phyloP scores from a whole-genome alignment of 306 rosid genomes.

The Gastrolobium bilobum region DNA sequence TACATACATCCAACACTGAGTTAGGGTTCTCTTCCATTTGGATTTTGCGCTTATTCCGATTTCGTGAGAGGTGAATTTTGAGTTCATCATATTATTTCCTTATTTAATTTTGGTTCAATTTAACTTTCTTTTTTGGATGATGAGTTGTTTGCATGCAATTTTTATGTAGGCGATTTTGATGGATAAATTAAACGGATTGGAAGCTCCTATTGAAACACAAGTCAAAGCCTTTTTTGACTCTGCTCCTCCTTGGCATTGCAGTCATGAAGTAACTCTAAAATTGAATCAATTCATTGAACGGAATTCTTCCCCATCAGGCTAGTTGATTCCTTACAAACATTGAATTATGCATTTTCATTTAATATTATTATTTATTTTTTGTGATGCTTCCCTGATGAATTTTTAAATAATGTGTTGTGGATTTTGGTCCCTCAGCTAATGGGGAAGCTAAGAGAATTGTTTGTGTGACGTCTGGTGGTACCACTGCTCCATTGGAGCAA shows the following conservation, averaged over 20 bases:
- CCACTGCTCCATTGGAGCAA: slow-evolving; percentile 96
- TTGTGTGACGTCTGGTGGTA: slow-evolving; percentile 96
- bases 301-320: slow-evolving; percentile 64
- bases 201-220: slow-evolving; percentile 57
- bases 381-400: slow-evolving; percentile 16
- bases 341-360: not conserved
- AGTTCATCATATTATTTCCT: not conserved
- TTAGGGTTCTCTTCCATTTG: not conserved
- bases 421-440: slow-evolving; percentile 53
- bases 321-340: slow-evolving; percentile 34
- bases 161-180: slow-evolving; percentile 56
- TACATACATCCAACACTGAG: too few relatives aligned
- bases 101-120: slow-evolving; percentile 4
- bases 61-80: not conserved
- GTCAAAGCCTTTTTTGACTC: slow-evolving; percentile 78
- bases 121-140: not conserved
- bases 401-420: slow-evolving; percentile 34
- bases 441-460: slow-evolving; percentile 70
- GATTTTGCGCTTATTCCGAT: not conserved
- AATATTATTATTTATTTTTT: not conserved
- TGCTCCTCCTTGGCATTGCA: slow-evolving; percentile 78
- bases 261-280: slow-evolving; percentile 56
- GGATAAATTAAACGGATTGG: slow-evolving; percentile 59
- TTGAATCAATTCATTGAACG: slow-evolving; percentile 64
- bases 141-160: slow-evolving; percentile 16